Conservation (phyloP, 805 yeast species). For the Lachancea quebecensis region DNA sequence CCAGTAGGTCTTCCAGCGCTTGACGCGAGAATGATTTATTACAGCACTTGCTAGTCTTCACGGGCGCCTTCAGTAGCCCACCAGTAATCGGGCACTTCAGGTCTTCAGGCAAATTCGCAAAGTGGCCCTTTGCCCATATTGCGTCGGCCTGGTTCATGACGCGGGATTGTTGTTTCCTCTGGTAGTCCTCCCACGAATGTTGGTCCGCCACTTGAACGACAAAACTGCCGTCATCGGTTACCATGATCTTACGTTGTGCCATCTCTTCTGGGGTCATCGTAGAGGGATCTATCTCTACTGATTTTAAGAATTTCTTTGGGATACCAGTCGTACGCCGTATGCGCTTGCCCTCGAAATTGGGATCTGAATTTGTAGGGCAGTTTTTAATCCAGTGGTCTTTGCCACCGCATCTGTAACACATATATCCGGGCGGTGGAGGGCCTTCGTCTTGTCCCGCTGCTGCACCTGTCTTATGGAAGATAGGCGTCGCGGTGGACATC, state of each 20-base stretch:
- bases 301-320: slow-evolving; percentile 84
- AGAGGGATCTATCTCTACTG: slow-evolving; percentile 47
- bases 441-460: slow-evolving; percentile 42
- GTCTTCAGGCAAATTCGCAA: slow-evolving; percentile 43
- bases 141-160: slow-evolving; percentile 36
- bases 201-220: slow-evolving; percentile 95
- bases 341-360: slow-evolving; percentile 87
- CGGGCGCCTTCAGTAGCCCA: slow-evolving; percentile 63
- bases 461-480: slow-evolving; percentile 41
- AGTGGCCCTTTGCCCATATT: slow-evolving; percentile 40
- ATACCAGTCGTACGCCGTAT: slow-evolving; percentile 95
- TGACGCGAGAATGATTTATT: slow-evolving; percentile 49
- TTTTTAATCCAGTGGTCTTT: slow-evolving; percentile 94
- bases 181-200: slow-evolving; percentile 83
- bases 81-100: slow-evolving; percentile 66
- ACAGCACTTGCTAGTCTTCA: slow-evolving; percentile 76
- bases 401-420: slow-evolving; percentile 94
- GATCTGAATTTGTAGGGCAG: slow-evolving; percentile 91
- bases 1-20: slow-evolving; percentile 55
- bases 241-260: slow-evolving; percentile 56
- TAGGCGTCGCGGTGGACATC: slow-evolving; percentile 78
- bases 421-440: slow-evolving; percentile 88
- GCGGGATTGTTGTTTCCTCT: slow-evolving; percentile 46
- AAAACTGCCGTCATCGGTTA: slow-evolving; percentile 91
- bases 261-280: slow-evolving; percentile 61